A percentile compares a stretch with the other conserved stretches of the same genome.
phyloP scores from a whole-genome alignment of 257 asterid species.

The Schizonepeta tenuifolia region DNA sequence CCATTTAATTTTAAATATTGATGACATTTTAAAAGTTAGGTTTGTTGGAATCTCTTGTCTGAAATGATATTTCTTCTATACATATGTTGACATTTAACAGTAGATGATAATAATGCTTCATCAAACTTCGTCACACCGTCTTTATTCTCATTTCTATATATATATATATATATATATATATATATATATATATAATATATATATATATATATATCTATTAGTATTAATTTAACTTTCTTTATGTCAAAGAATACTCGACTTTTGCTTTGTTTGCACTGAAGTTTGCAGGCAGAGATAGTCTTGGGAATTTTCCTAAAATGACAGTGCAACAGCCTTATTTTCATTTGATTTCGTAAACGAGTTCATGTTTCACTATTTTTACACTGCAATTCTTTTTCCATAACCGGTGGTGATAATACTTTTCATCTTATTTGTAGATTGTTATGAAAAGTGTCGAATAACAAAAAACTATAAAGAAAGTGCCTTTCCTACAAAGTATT shows the following conservation, averaged over 20 bases:
- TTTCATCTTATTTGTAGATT: neutral
- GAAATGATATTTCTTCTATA: neutral
- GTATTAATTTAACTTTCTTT: too few relatives aligned
- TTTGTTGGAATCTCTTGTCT: slow-evolving; percentile 4
- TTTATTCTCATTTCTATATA: too few relatives aligned
- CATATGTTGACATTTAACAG: slow-evolving; percentile 10
- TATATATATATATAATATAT: too few relatives aligned
- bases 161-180: too few relatives aligned
- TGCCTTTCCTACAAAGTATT: too few relatives aligned
- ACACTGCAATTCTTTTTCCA: too few relatives aligned
- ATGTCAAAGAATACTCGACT: slow-evolving; percentile 12
- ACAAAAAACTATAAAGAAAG: too few relatives aligned
- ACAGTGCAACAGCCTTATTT: neutral
- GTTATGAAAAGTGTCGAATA: neutral
- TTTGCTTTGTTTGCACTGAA: slow-evolving; percentile 20
- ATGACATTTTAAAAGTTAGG: neutral
- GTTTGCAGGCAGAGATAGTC: neutral
- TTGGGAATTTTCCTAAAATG: slow-evolving; percentile 13
- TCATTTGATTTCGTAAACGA: neutral
- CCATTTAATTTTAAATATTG: neutral
- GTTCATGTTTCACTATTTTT: neutral
- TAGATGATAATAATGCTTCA: slow-evolving; percentile 9
- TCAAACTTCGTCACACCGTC: neutral
- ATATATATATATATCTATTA: too few relatives aligned
- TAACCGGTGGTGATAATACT: neutral